These are phyloP conservation scores for Globisporangium nagaii DNA, from an alignment of 352 stramenopile species.

Conservation along the genomic window DNA sequence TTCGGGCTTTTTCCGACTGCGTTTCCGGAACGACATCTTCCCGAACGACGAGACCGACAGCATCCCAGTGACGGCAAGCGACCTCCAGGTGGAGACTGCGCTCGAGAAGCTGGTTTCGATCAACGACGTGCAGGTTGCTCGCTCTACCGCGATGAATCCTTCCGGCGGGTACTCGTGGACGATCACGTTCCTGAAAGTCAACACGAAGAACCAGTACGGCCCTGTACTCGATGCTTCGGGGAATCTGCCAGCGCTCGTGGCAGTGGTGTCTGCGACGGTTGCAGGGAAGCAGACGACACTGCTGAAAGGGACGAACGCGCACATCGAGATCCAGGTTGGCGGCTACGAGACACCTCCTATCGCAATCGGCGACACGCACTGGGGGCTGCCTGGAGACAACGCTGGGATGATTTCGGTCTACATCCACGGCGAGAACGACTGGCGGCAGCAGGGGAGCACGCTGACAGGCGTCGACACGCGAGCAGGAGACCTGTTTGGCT, in stretches of 20 bases:
- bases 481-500: conserved; percentile 62
- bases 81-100: conserved; percentile 43
- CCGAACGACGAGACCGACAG: conserved; percentile 63
- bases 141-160: conserved; percentile 59
- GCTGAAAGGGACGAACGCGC: conserved; percentile 57
- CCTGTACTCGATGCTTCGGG: conserved; percentile 59
- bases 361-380: conserved; percentile 28
- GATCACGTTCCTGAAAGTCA: conserved; percentile 75
- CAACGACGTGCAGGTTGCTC: conserved; percentile 52
- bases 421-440: conserved; percentile 56
- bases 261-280: conserved; percentile 27
- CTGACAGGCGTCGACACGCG: conserved; percentile 55
- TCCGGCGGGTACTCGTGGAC: conserved; percentile 84
- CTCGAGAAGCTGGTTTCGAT: conserved; percentile 72
- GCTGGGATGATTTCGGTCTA: conserved; percentile 70
- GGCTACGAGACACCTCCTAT: conserved; percentile 38
- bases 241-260: conserved; percentile 55
- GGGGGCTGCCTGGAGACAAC: conserved; percentile 45
- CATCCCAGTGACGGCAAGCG: conserved; percentile 55
- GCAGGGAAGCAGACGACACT: conserved; percentile 18
- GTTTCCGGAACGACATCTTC: conserved; percentile 70
- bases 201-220: conserved; percentile 70
- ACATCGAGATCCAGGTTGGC: conserved; percentile 40
- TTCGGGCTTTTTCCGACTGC: conserved; percentile 62
- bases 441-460: conserved; percentile 62